These are phyloP conservation scores for Boletellus sp. DNA, from an alignment of 1,284 basidiomycete genomes.

Conservation along the genomic window DNA sequence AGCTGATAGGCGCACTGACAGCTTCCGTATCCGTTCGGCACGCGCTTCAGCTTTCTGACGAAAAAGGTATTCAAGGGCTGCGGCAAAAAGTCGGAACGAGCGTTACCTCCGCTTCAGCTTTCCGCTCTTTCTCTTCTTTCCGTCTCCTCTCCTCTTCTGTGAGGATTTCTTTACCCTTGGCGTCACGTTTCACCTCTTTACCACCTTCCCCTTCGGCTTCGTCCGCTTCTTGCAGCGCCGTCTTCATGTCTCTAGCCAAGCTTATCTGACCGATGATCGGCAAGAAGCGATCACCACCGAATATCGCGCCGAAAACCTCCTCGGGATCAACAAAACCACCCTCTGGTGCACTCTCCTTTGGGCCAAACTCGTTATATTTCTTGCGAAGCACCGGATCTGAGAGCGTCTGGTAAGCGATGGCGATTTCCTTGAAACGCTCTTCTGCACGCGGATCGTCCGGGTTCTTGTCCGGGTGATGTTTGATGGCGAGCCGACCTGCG, in stretches of 20 bases:
- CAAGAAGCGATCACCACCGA: slow-evolving; percentile 82
- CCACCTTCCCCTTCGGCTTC: slow-evolving; percentile 61
- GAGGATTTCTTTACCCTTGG: slow-evolving; percentile 68
- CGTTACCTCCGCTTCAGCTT: slow-evolving; percentile 64
- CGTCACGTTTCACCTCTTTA: slow-evolving; percentile 47
- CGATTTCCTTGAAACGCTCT: slow-evolving; percentile 86
- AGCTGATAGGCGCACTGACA: slow-evolving; percentile 35
- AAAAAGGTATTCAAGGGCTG: slow-evolving; percentile 11
- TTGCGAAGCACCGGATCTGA: slow-evolving; percentile 81
- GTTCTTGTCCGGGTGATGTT: slow-evolving; percentile 91
- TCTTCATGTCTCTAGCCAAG: slow-evolving; percentile 95
- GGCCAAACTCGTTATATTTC: slow-evolving; percentile 93
- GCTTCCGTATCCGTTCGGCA: slow-evolving; percentile 76
- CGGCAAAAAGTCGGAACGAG: slow-evolving; percentile 4
- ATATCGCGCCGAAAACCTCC: slow-evolving; percentile 92
- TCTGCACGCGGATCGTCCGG: slow-evolving; percentile 89
- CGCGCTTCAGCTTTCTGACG: slow-evolving; percentile 76
- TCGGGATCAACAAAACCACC: slow-evolving; percentile 69
- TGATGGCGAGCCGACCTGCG: slow-evolving; percentile 86
- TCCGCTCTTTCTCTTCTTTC: slow-evolving; percentile 73
- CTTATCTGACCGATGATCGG: slow-evolving; percentile 83
- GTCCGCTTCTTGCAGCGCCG: slow-evolving; percentile 90
- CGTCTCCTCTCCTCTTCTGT: slow-evolving; percentile 81
- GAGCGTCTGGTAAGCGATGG: slow-evolving; percentile 85
- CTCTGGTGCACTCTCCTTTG: slow-evolving; percentile 76